A percentile compares a stretch with the other conserved stretches of the same genome.
These are phyloP conservation scores for Neofusicoccum sp. DNA, from an alignment of 2,329 filamentous ascomycete genomes.

Conservation along the genomic window DNA sequence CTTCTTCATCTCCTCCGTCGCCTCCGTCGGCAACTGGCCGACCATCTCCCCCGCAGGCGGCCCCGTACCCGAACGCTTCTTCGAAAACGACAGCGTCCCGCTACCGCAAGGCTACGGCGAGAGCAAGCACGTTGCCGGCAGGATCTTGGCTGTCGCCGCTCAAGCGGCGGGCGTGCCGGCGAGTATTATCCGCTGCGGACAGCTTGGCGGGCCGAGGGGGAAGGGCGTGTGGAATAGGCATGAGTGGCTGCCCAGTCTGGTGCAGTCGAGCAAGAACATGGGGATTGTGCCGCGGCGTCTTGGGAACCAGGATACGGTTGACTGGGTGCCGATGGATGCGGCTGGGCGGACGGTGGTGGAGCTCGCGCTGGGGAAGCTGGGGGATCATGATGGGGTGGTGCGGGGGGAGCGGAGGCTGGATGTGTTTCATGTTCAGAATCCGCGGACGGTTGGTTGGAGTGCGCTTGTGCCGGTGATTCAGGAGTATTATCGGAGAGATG, in stretches of 20 bases:
- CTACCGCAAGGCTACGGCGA: conserved; percentile 39
- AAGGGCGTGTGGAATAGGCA: conserved; percentile 27
- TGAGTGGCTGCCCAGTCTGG: conserved; percentile 31
- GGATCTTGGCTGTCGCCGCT: conserved; percentile 33
- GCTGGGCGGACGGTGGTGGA: conserved; percentile 17
- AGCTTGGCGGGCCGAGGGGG: conserved; percentile 30
- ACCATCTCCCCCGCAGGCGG: neutral
- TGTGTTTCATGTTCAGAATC: conserved; percentile 22
- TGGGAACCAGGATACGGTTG: conserved; percentile 23
- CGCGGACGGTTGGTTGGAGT: conserved; percentile 12
- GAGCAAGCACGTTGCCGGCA: conserved; percentile 36
- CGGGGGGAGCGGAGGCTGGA: neutral
- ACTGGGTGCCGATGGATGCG: conserved; percentile 27
- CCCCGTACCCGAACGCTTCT: conserved; percentile 32
- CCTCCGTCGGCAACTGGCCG: conserved; percentile 31
- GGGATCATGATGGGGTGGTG: neutral
- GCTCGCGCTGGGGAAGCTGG: neutral
- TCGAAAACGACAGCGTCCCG: conserved; percentile 27
- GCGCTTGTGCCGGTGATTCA: conserved; percentile 17
- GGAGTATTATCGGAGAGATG: neutral
- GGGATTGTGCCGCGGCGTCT: conserved; percentile 23
- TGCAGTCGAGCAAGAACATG: conserved; percentile 25
- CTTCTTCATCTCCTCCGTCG: conserved; percentile 41
- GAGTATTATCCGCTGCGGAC: conserved; percentile 29
- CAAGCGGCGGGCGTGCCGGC: conserved; percentile 25